Conservation (phyloP, 2,329 filamentous ascomycete genomes). For the Coniochaeta hoffmannii region DNA sequence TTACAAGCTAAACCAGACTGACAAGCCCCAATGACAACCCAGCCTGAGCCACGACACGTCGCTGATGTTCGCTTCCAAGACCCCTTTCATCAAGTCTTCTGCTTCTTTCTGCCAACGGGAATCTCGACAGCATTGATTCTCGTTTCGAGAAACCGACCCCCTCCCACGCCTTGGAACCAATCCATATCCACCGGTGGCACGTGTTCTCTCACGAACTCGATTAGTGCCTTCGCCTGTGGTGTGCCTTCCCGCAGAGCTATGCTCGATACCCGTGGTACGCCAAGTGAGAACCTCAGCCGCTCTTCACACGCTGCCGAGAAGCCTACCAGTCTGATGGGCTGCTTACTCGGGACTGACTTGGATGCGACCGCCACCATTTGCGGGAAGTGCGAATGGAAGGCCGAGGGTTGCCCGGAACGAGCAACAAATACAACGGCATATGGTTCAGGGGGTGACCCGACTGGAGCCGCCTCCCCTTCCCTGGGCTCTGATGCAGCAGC, state of each 20-base stretch:
- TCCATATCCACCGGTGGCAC: conserved; percentile 44
- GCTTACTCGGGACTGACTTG: conserved; percentile 24
- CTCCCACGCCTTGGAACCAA: conserved; percentile 46
- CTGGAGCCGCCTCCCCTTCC: not conserved
- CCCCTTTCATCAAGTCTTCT: conserved; percentile 6
- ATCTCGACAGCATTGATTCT: conserved; percentile 40
- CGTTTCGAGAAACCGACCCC: conserved; percentile 33
- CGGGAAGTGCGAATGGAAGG: conserved; percentile 53
- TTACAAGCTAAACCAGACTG: too few relatives aligned
- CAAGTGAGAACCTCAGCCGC: conserved; percentile 47
- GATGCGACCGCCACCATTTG: conserved; percentile 40
- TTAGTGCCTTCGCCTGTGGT: conserved; percentile 47
- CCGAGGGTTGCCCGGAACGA: conserved; percentile 47
- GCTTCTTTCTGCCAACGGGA: conserved; percentile 28
- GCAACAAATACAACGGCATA: conserved; percentile 52
- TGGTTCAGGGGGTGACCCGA: conserved; percentile 1
- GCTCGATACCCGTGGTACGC: conserved; percentile 57
- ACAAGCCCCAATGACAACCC: too few relatives aligned
- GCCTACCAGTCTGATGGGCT: conserved; percentile 50
- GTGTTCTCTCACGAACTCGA: conserved; percentile 45
- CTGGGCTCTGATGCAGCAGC: conserved; percentile 1
- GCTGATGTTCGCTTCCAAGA: not conserved
- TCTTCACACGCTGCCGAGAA: conserved; percentile 54
- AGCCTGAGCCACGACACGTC: too few relatives aligned
- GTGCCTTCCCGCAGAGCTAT: conserved; percentile 51